A percentile compares a stretch with the other conserved stretches of the same genome.
Conservation (phyloP, 73 alveolate genomes). For the Paramecium sexaurelia region DNA sequence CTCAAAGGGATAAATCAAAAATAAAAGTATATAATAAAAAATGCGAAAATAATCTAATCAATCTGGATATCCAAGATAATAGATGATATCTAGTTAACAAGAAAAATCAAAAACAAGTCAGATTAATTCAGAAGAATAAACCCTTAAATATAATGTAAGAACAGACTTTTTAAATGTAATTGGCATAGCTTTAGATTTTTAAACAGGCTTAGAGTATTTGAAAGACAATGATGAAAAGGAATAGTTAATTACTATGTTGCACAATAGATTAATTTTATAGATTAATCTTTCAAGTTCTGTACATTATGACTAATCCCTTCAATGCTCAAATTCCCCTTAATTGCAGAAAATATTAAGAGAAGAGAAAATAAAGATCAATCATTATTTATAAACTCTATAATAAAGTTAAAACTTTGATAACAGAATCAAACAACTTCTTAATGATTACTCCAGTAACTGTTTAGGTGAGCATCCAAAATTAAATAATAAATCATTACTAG, state of each 20-base stretch:
- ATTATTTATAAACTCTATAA: neutral
- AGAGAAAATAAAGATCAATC: neutral
- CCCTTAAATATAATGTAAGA: neutral
- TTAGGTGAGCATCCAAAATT: neutral
- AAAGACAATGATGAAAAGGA: neutral
- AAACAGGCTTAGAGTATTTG: neutral
- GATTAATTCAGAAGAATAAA: neutral
- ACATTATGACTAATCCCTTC: neutral
- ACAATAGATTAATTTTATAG: neutral
- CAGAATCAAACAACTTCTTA: neutral
- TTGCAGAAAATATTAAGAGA: neutral
- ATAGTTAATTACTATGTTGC: neutral
- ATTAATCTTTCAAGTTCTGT: neutral
- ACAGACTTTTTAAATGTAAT: neutral
- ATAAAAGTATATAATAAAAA: neutral
- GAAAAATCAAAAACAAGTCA: neutral
- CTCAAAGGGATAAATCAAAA: neutral
- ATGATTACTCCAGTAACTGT: neutral
- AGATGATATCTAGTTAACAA: neutral
- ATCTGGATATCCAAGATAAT: neutral
- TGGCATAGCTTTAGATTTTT: neutral
- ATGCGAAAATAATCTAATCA: neutral
- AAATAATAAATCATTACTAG: neutral
- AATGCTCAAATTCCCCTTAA: neutral
- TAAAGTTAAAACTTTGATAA: neutral